These are phyloP conservation scores for Penicillium bovifimosum DNA, from an alignment of 495 filamentous ascomycete genomes.

Conservation along the genomic window DNA sequence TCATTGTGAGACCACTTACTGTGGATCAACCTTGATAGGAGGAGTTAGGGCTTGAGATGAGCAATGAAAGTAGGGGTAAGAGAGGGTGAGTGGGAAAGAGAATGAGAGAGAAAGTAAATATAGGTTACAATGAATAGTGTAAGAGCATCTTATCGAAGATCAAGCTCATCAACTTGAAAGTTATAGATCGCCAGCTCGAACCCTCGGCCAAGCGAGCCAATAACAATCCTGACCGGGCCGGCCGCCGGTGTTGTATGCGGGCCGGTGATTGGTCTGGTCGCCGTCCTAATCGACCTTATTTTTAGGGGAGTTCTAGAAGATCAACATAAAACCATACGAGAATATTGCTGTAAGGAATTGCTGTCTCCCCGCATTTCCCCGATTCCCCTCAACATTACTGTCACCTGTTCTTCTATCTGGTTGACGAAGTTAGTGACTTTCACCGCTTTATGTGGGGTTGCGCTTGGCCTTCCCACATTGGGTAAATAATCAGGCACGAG, in stretches of 20 bases:
- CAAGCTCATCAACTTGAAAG: background rate
- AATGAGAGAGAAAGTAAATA: background rate
- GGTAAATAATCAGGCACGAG: background rate
- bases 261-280: conserved; percentile 13
- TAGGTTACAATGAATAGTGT: conserved; percentile 6
- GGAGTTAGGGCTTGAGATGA: conserved; percentile 1
- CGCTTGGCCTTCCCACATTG: background rate
- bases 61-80: background rate
- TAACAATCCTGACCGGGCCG: conserved; percentile 20
- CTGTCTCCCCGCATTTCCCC: conserved; percentile 21
- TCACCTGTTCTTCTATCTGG: background rate
- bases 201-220: conserved; percentile 19
- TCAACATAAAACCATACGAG: too few species aligned
- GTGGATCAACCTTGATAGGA: conserved; percentile 13
- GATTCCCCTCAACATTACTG: too few species aligned
- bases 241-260: conserved; percentile 18
- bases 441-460: background rate
- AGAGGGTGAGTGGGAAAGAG: conserved; percentile 2
- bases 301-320: conserved; percentile 8
- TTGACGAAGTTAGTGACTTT: background rate
- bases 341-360: too few species aligned
- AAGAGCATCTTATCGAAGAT: conserved; percentile 22
- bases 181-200: conserved; percentile 22
- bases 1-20: conserved; percentile 18
- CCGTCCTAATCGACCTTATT: conserved; percentile 17